phyloP scores from a whole-genome alignment of 129 eudicot genomes.

The Ambrosia artemisiifolia region DNA sequence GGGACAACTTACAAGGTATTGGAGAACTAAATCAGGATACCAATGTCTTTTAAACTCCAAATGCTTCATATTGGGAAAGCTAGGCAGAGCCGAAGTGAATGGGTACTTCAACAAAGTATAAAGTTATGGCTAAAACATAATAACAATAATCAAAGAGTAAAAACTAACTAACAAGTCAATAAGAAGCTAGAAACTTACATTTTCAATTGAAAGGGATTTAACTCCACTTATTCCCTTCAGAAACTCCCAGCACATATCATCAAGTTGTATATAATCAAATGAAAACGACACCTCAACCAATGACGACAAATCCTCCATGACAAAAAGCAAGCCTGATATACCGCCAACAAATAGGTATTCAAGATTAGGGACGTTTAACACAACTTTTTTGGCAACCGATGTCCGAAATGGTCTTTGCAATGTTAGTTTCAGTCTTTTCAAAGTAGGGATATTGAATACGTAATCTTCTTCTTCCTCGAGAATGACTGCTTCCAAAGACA shows the following conservation, averaged over 20 bases:
- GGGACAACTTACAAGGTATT: neutral
- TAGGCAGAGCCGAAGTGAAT: neutral
- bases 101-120: neutral
- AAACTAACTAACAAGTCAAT: neutral
- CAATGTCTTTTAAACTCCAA: neutral
- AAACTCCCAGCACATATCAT: neutral
- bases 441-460: too few species aligned
- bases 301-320: neutral
- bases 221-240: slow-evolving; percentile 1
- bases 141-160: neutral
- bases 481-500: too few species aligned
- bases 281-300: neutral
- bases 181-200: neutral
- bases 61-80: neutral
- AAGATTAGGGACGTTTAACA: too few species aligned
- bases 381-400: too few species aligned
- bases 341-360: too few species aligned
- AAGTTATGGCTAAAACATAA: neutral
- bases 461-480: too few species aligned
- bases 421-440: too few species aligned
- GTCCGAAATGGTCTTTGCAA: too few species aligned
- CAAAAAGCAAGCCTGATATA: too few species aligned
- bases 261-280: neutral
- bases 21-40: neutral
- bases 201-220: neutral